Evolutionary conservation across 2,329 filamentous ascomycete genomes (phyloP).

Genomic region (Passalora sequoiae): DNA sequence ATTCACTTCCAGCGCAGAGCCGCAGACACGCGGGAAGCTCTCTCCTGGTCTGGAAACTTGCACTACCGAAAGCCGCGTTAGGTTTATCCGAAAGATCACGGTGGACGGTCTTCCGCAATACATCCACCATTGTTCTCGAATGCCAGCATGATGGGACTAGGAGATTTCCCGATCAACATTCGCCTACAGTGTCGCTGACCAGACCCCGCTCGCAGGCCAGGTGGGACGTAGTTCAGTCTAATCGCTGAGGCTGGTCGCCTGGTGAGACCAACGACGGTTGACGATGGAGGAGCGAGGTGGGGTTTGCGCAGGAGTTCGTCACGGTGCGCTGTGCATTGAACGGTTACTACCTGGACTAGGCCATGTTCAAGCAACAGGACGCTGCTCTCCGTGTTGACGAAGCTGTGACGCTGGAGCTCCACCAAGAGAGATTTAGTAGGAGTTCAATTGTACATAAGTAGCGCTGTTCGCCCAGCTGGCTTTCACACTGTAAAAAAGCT

Average conservation of each 20-base stretch:
- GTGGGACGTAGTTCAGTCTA: constrained; percentile 4
- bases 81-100: not conserved
- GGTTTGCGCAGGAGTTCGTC: not conserved
- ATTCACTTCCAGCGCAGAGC: not conserved
- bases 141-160: constrained; percentile 4
- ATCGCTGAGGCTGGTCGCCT: not conserved
- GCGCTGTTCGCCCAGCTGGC: not conserved
- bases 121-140: constrained; percentile 14
- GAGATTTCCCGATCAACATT: too few relatives aligned
- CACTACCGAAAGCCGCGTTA: too few relatives aligned
- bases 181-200: not conserved
- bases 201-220: constrained; percentile 6
- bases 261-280: not conserved
- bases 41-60: constrained; percentile 12
- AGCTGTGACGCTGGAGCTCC: not conserved
- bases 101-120: constrained; percentile 26
- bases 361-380: not conserved
- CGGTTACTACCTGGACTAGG: not conserved
- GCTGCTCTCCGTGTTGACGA: not conserved
- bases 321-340: not conserved
- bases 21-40: constrained; percentile 8
- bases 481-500: not conserved
- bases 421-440: not conserved
- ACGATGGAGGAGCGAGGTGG: constrained; percentile 2
- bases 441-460: not conserved